Evolutionary conservation across 192 early-diverging fungal genomes (phyloP).

Genomic region (Podila epigama): DNA sequence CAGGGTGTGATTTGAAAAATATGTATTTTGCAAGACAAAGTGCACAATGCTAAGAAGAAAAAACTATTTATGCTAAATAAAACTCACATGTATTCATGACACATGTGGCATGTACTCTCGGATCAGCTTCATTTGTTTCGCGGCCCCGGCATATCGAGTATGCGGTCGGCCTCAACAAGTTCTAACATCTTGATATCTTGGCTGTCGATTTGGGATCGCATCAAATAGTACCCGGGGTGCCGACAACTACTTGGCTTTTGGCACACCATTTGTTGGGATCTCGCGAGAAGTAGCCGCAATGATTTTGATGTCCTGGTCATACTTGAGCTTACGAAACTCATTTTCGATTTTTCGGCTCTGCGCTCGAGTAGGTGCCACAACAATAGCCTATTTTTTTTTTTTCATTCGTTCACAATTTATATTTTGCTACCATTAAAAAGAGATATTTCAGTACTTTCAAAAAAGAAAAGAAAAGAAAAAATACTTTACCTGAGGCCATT

Average conservation of each 20-base stretch:
- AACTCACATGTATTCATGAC: no score
- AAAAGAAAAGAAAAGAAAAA: not conserved
- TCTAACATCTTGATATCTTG: constrained; percentile 77
- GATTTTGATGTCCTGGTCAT: constrained; percentile 66
- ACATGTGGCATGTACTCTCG: constrained; percentile 66
- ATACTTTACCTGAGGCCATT: constrained; percentile 64
- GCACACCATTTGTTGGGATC: constrained; percentile 23
- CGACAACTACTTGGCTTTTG: constrained; percentile 83
- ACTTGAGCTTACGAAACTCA: constrained; percentile 86
- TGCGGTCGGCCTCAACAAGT: constrained; percentile 96
- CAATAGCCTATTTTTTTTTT: constrained; percentile 65
- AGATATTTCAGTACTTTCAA: not conserved
- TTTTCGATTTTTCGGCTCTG: constrained; percentile 91
- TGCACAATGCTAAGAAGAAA: no score
- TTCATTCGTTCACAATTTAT: no score
- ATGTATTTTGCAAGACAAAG: no score
- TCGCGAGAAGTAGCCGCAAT: constrained; percentile 88
- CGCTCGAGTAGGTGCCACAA: constrained; percentile 90
- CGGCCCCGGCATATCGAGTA: constrained; percentile 84
- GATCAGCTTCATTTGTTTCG: constrained; percentile 85
- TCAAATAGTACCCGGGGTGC: constrained; percentile 91
- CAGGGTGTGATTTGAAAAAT: no score
- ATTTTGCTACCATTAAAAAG: no score
- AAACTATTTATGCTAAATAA: no score
- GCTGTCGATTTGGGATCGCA: constrained; percentile 62